Evolutionary conservation across 495 filamentous ascomycete genomes (phyloP).

Genomic region (Aspergillus homomorphus): DNA sequence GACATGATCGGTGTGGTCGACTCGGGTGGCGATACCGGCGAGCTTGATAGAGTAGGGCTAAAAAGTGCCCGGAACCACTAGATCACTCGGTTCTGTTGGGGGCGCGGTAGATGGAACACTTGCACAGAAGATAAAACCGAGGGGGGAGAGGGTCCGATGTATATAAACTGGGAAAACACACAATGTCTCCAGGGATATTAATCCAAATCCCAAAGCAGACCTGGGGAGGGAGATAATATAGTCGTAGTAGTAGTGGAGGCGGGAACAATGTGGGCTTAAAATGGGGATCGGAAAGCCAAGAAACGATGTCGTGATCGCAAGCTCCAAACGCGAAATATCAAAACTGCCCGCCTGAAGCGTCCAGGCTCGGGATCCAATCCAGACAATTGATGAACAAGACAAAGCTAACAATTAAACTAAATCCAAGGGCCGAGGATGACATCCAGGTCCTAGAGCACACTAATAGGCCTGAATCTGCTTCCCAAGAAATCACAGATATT

Average conservation of each 20-base stretch:
- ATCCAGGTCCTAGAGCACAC: too few relatives aligned
- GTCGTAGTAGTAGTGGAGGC: conserved; percentile 1
- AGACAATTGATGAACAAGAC: neutral
- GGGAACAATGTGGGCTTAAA: conserved; percentile 17
- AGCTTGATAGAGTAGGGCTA: conserved; percentile 22
- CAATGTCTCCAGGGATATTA: neutral
- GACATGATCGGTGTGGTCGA: conserved; percentile 32
- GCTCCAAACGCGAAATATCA: conserved; percentile 21
- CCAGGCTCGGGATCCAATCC: conserved; percentile 3
- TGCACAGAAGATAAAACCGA: neutral
- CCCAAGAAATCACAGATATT: neutral
- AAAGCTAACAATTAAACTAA: neutral
- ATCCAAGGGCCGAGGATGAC: neutral
- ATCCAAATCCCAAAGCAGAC: conserved; percentile 13
- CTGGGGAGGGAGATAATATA: conserved; percentile 9
- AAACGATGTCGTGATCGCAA: conserved; percentile 29
- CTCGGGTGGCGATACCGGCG: conserved; percentile 3
- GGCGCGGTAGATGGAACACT: neutral
- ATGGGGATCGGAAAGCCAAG: conserved; percentile 15
- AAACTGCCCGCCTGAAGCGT: conserved; percentile 10
- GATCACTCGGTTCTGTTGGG: neutral
- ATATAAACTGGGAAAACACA: neutral
- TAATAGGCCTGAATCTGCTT: neutral
- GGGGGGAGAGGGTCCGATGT: neutral
- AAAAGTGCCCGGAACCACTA: conserved; percentile 1